Percentiles rank a stretch among this genome's conserved stretches.
Conservation (phyloP, 164 flowering plant species). For the Stephania japonica region DNA sequence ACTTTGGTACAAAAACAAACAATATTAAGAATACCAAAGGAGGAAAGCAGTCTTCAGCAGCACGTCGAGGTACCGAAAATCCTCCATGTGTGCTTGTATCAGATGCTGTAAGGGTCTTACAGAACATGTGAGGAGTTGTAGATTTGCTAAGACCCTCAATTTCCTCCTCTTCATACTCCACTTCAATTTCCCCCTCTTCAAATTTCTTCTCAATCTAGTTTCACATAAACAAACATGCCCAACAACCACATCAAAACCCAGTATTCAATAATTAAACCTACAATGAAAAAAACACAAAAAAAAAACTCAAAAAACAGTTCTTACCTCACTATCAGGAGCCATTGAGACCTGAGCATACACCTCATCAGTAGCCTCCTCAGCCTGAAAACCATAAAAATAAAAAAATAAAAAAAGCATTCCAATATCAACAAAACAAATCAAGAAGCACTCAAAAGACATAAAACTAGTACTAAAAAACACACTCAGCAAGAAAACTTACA, state of each 20-base stretch:
- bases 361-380: slow-evolving; percentile 74
- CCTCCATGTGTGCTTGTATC: slow-evolving; percentile 99
- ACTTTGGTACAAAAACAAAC: neutral
- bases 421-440: slow-evolving; percentile 1
- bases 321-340: slow-evolving; percentile 68
- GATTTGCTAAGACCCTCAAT: slow-evolving; percentile 37
- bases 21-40: slow-evolving; percentile 50
- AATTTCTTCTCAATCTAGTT: slow-evolving; percentile 48
- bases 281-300: neutral
- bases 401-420: neutral
- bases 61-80: slow-evolving; percentile 96
- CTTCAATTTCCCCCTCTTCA: slow-evolving; percentile 42
- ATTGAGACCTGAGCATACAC: slow-evolving; percentile 85
- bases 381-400: slow-evolving; percentile 31
- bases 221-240: neutral
- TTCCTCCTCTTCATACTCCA: slow-evolving; percentile 43
- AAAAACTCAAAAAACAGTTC: neutral
- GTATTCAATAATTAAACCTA: neutral
- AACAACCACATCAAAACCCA: neutral
- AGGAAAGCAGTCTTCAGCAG: slow-evolving; percentile 99
- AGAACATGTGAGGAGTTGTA: slow-evolving; percentile 91
- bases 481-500: slow-evolving; percentile 32
- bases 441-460: neutral
- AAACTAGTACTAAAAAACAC: slow-evolving; percentile 2
- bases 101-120: slow-evolving; percentile 97